phyloP scores from a whole-genome alignment of 225 moss, liverwort and hornwort genomes.

The Antitrichia curtipendula region DNA sequence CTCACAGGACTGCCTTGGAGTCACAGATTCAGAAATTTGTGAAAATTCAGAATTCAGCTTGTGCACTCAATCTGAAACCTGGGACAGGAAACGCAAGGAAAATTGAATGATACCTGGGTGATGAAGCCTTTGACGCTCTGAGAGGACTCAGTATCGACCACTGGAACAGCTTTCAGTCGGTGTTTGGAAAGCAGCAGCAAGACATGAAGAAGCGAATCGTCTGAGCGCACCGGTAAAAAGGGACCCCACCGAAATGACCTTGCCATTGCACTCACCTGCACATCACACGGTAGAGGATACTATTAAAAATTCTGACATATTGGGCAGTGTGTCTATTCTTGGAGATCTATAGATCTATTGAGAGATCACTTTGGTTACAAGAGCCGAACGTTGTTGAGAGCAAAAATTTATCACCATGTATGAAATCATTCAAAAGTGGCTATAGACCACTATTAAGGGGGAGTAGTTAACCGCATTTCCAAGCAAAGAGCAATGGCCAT shows the following conservation, averaged over 20 bases:
- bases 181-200: conserved; percentile 70
- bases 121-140: conserved; percentile 52
- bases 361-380: not conserved
- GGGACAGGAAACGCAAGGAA: not conserved
- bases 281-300: not conserved
- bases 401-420: not conserved
- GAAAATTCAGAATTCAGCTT: not conserved
- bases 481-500: not conserved
- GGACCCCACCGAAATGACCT: conserved; percentile 78
- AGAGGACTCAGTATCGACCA: conserved; percentile 37
- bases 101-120: conserved; percentile 32
- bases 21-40: not conserved
- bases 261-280: conserved; percentile 60
- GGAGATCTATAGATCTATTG: not conserved
- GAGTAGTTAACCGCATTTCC: not conserved
- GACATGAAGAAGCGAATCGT: conserved; percentile 58
- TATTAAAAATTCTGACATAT: not conserved
- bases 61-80: not conserved
- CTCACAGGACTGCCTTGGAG: not conserved
- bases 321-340: not conserved
- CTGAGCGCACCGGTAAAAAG: conserved; percentile 55
- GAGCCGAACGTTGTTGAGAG: not conserved
- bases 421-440: not conserved
- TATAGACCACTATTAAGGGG: not conserved
- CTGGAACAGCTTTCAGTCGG: conserved; percentile 59